Base-by-base conservation (phyloP, 495 filamentous ascomycete genomes). In the Xylaria longipes region DNA sequence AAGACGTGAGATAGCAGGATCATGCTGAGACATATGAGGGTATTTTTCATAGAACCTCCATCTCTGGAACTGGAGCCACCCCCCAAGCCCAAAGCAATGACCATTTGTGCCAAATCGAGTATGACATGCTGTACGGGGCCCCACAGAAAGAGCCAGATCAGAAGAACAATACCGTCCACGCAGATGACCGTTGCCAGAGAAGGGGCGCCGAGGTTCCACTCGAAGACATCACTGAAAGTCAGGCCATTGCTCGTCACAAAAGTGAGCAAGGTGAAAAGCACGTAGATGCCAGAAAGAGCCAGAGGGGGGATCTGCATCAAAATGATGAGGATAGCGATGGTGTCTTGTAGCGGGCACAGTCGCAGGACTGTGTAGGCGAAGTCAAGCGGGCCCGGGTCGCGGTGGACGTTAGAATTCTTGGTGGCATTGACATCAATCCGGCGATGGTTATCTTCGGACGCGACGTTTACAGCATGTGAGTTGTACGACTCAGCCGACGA, bases 241-340 rank as follows among this genome's bases (percentile, higher is more conserved):
- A 88, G 80, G 61, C 86, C 84, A 54, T 84, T 83, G 68, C 87
- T 83, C n/a, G 87, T 84, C 73, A 97, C 94, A 79, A 97, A 98
- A 37, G 96, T 98, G 74, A 98, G 86, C 64, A 93, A 87, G 61
- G 97, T 94, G 84, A 97, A 99, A 72, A 98, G 87, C 77, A 94
- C 91, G 78, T 99, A 97, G 78, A 97, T 93, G 78, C 94, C 84
- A 66, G 94, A 94, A 71, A 98, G 87, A 68, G 97, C 89, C 75
- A 94, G 93, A 31, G 95, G 93, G 33, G 97, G 95, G n/a, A 97
- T 89, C 80, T 97, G 96, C 77, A 99, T 90, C 68, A 99, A 89
- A 79, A 99, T 92, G 80, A 99, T 98, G 79, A 99, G 87, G 79
- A 99, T 97, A 77, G 96, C 95, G 82, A 99, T 93, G 68, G 96